These are phyloP conservation scores for Xylaria digitata DNA, from an alignment of 2,329 filamentous ascomycete species.

Conservation along the genomic window DNA sequence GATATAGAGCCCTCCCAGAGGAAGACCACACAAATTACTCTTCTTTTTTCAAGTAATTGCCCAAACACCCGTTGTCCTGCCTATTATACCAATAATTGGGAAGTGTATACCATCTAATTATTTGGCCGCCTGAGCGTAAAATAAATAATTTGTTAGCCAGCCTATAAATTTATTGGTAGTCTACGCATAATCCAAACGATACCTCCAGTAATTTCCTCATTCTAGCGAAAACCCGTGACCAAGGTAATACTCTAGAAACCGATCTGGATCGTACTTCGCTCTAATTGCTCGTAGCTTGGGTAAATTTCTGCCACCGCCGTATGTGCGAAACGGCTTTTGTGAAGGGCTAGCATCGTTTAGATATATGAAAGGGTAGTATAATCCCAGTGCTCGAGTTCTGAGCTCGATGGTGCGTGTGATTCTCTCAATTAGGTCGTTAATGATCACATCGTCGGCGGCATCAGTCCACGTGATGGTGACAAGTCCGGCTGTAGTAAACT, in stretches of 20 bases:
- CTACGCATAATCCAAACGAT: neutral
- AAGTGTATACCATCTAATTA: no score
- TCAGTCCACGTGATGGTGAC: constrained; percentile 33
- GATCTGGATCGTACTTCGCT: constrained; percentile 32
- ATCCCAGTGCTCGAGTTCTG: constrained; percentile 23
- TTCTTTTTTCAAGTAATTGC: no score
- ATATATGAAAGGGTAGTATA: constrained; percentile 35
- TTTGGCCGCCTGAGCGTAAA: neutral
- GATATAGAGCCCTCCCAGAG: no score
- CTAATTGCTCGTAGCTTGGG: constrained; percentile 26
- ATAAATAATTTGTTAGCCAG: neutral
- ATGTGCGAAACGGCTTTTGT: constrained; percentile 30
- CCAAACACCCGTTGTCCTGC: no score
- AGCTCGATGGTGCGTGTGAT: constrained; percentile 21
- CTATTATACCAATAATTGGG: no score
- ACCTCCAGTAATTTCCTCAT: neutral
- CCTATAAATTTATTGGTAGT: neutral
- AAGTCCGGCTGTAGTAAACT: constrained; percentile 25
- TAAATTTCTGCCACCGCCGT: constrained; percentile 31
- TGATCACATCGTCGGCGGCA: constrained; percentile 27
- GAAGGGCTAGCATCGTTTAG: constrained; percentile 30
- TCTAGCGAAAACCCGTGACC: constrained; percentile 30
- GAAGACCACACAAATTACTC: no score
- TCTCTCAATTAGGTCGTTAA: constrained; percentile 21
- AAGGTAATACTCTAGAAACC: constrained; percentile 29